Base-by-base conservation (phyloP, 768 basidiomycete species). In the Tubosaeta sp. region DNA sequence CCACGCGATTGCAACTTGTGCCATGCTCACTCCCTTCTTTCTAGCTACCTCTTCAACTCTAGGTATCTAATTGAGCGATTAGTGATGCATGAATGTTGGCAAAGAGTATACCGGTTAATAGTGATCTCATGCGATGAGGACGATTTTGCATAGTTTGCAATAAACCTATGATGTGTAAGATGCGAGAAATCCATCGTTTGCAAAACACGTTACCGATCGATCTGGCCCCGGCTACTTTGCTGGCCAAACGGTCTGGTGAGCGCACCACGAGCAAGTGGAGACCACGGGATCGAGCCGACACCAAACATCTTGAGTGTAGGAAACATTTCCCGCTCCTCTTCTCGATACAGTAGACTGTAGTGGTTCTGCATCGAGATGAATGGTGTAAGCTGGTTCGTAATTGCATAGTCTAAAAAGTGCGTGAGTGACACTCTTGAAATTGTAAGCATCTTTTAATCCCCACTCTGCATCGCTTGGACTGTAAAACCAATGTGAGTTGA, bases 301-400 rank as follows among this genome's bases (percentile, higher is more conserved):
- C 76, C 76, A 49, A 73, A 71, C 59, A 70, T 66, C 58, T 76
- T 66, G 38, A 76, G 64, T 3, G 69, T 70, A n/a, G 82, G 82
- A 56, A 81, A 76, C 77, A 80, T 78, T 59, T 79, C 78, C 22
- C 68, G 72, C 59, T 81, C 82, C 60, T 84, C 82, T 60, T 84
- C 83, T 38, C 81, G 75, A 58, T 83, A 83, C 32, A 80, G 41
- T 6, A 81, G 70, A 51, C 63, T 76, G 60, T 83, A 76, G 53
- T 79, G 75, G 64, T 84, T 82, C 63, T 84, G 82, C 82, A 84
- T 83, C 10, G 78, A 77, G 65, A 82, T 77, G 67, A 84, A 83
- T 6, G 76, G 77, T 6, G 76, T 78, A 30, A 75, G 67, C 36
- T 69, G 71, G 56, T 74, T 72, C 30, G 55, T 62, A 53, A 74